Evolutionary conservation across 2,329 filamentous ascomycete genomes (phyloP), one percentile per base, ranked within the genome.

Genomic region (Penicillium sp.): DNA sequence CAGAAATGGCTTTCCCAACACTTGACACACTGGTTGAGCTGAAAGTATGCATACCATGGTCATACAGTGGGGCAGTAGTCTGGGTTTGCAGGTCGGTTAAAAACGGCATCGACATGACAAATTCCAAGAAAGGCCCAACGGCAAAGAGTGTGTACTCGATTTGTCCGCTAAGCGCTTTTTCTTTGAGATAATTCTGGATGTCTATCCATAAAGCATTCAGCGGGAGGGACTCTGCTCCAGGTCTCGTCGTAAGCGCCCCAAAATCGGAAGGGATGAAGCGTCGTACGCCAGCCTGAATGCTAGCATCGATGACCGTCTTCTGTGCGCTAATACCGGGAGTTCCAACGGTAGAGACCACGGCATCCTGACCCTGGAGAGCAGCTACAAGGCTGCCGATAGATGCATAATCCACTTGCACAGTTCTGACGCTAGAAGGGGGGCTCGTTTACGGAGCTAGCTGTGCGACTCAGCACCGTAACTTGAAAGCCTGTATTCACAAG

Each of bases 21-120:
- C 48, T 52, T 11, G 26, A n/a, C 16, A 51, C 28, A 25, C 48
- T 52, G 2, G 41, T 56, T 5, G 36, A 41, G 26, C 53, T 52
- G 26, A 56, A 52, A 11, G 35, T n/a, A 25, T 47, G 35, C 10
- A 19, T 26, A 19, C 53, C 48, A 19, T 47, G 30, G 26, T 53
- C 53, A 28, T 42, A 56, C 1, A 47, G 7, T 5, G 19, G 40
- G 31, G n/a, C 43, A 12, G 25, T 40, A 12, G 25, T 40, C 3
- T 56, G 54, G 5, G 43, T 46, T 14, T 42, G 41, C 12, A 31
- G 30, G 19, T 56, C 43, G n/a, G 36, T 50, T 17, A 56, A 33
- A 26, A 56, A 56, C 2, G 49, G 42, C 36, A 42, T 53, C 6
- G 54, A 53, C 42, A 56, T 56, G 30, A 56, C 54, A 38, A 48